Percentiles rank a stretch among this genome's conserved stretches.
These are phyloP conservation scores for Furculomyces boomerangus DNA, from an alignment of 371 early-diverging fungal genomes.

Conservation along the genomic window DNA sequence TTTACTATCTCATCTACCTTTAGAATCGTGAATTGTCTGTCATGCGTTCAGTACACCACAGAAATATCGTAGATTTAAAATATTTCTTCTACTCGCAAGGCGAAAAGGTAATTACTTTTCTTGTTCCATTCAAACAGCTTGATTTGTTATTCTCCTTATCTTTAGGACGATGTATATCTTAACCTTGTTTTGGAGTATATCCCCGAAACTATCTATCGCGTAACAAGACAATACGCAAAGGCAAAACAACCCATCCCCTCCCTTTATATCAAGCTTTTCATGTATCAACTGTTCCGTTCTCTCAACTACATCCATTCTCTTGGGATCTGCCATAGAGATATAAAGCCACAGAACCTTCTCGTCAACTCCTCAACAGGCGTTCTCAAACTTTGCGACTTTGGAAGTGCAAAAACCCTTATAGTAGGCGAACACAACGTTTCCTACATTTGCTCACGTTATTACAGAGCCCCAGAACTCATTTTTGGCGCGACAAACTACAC, in stretches of 20 bases:
- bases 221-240: slow-evolving; percentile 69
- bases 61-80: slow-evolving; percentile 68
- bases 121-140: not conserved
- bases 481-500: slow-evolving; percentile 94
- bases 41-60: slow-evolving; percentile 77
- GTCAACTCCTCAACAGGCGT: slow-evolving; percentile 76
- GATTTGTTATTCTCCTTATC: not conserved
- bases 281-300: slow-evolving; percentile 91
- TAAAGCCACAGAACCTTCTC: slow-evolving; percentile 97
- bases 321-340: slow-evolving; percentile 94
- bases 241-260: slow-evolving; percentile 85
- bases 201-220: slow-evolving; percentile 86
- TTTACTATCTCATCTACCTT: not conserved
- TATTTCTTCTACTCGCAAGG: slow-evolving; percentile 66
- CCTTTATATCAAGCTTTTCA: slow-evolving; percentile 83
- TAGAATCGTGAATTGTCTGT: slow-evolving; percentile 80
- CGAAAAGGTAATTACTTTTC: slow-evolving; percentile 31
- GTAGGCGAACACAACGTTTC: slow-evolving; percentile 91
- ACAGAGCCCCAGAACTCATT: slow-evolving; percentile 96
- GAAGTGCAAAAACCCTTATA: slow-evolving; percentile 88
- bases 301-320: slow-evolving; percentile 90
- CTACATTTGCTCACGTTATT: slow-evolving; percentile 97
- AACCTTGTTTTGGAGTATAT: slow-evolving; percentile 85
- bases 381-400: slow-evolving; percentile 98
- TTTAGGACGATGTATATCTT: slow-evolving; percentile 71